These are phyloP conservation scores for Trichosporon coremiiforme DNA, from an alignment of 1,284 basidiomycete genomes.

Conservation along the genomic window DNA sequence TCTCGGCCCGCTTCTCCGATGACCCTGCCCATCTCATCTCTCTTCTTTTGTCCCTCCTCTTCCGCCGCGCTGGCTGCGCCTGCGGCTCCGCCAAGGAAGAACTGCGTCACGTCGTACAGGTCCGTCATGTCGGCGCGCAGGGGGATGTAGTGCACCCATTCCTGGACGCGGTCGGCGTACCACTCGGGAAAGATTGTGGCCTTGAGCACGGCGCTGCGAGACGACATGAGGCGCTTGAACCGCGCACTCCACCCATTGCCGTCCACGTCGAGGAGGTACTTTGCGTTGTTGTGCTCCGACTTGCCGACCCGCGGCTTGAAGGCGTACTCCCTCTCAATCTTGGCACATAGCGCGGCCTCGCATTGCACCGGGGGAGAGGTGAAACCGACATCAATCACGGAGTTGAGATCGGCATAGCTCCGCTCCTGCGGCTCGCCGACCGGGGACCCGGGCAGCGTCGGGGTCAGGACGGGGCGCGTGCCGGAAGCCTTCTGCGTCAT, in stretches of 20 bases:
- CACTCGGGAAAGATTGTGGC: constrained; percentile 59
- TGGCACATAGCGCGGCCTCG: constrained; percentile 57
- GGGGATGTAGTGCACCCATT: constrained; percentile 59
- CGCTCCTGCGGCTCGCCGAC: constrained; percentile 58
- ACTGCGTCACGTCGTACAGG: constrained; percentile 60
- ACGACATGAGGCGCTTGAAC: constrained; percentile 55
- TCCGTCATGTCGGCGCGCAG: constrained; percentile 60
- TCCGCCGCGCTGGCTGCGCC: background rate
- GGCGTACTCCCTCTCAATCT: constrained; percentile 59
- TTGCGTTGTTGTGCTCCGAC: constrained; percentile 58
- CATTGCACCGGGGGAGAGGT: constrained; percentile 58
- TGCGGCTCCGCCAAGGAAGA: constrained; percentile 63
- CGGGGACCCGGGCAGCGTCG: constrained; percentile 36
- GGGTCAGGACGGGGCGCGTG: constrained; percentile 52
- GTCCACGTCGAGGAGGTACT: constrained; percentile 48
- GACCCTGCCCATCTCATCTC: constrained; percentile 63
- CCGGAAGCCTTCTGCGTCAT: constrained; percentile 53
- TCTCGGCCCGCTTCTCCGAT: constrained; percentile 64
- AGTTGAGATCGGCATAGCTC: constrained; percentile 56
- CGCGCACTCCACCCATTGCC: constrained; percentile 57
- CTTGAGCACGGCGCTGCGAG: constrained; percentile 57
- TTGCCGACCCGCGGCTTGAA: constrained; percentile 59
- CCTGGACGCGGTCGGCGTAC: constrained; percentile 57
- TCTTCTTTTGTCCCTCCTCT: constrained; percentile 32
- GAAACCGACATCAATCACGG: constrained; percentile 54